Evolutionary conservation across 2,329 filamentous ascomycete genomes (phyloP), one percentile per base, ranked within the genome.

Genomic region (Trichophyton equinum): DNA sequence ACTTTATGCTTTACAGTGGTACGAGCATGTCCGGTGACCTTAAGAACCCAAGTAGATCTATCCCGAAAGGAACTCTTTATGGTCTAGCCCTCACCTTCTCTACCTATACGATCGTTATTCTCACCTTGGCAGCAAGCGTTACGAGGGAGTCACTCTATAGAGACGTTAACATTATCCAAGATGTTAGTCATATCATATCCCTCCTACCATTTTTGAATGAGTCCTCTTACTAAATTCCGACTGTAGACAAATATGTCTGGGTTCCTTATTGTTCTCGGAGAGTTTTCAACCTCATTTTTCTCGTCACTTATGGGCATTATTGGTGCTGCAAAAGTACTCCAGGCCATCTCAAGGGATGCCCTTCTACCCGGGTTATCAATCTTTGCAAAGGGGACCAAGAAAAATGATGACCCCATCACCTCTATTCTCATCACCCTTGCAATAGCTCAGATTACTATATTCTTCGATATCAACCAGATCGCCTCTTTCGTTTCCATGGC

Each of bases 21-120:
- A 90, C 90, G 5, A 92, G 88, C 66, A 95, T 95, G 90, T 95
- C 89, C 6, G 90, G 90, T 18, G 89, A 95, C 70, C 74, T 95
- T 57, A 87, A 82, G 64, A 86, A 90, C 64, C 90, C 90, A 0
- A 92, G 88, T 77, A 89, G 85, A 71, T 83, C 89, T 0, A 95
- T 95, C 59, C 90, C 90, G 0, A 86, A 83, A 64, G 90, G 90
- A n/a, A 95, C 90, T 0, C 75, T 95, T 0, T 88, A 84, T 74
- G 89, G 89, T 2, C 83, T 92, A 70, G 75, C 82, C 9, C 81
- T 90, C 25, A 95, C 90, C 0, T 88, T 95, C 66, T 70, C 87
- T 60, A 79, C 86, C 4, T 95, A 95, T 70, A 76, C 88, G 6
- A 67, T 90, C 27, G 89, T 95, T 57, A 86, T 92, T 55, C 67